phyloP scores from a whole-genome alignment of 2,329 filamentous ascomycete genomes.

The Teratosphaeria nubilosa region DNA sequence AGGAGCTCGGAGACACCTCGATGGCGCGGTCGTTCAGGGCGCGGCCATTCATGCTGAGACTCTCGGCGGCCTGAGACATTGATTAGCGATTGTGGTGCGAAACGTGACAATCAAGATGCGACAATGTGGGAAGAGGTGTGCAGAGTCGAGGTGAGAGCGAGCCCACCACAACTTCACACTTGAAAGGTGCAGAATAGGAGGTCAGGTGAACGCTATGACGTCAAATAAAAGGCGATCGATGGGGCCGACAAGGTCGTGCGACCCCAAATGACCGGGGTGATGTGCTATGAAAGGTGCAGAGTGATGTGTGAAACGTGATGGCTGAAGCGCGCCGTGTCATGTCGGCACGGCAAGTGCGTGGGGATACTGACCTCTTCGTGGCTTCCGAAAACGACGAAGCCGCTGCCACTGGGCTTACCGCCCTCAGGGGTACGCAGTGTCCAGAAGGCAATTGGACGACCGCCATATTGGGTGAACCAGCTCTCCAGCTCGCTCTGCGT shows the following conservation, averaged over 20 bases:
- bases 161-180: neutral
- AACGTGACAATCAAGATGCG: slow-evolving; percentile 3
- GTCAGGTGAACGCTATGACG: neutral
- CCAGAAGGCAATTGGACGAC: slow-evolving; percentile 97
- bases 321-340: neutral
- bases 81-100: neutral
- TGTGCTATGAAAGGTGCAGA: neutral
- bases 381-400: slow-evolving; percentile 96
- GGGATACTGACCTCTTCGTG: slow-evolving; percentile 78
- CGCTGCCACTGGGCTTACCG: slow-evolving; percentile 97
- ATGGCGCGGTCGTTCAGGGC: slow-evolving; percentile 98
- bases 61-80: slow-evolving; percentile 70
- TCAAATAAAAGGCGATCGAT: neutral
- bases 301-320: slow-evolving; percentile 2
- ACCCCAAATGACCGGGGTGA: neutral
- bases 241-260: neutral
- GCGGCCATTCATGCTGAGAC: slow-evolving; percentile 97
- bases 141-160: neutral
- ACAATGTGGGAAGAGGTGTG: neutral
- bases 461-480: slow-evolving; percentile 98
- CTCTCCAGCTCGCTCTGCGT: slow-evolving; percentile 98
- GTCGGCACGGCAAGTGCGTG: neutral
- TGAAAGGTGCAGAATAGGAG: neutral
- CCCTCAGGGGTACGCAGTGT: slow-evolving; percentile 94
- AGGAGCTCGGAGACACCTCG: slow-evolving; percentile 95